Evolutionary conservation across 2,329 filamentous ascomycete genomes (phyloP), one percentile per base, ranked within the genome.

Genomic region (Ceratocystis cacaofunesta): DNA sequence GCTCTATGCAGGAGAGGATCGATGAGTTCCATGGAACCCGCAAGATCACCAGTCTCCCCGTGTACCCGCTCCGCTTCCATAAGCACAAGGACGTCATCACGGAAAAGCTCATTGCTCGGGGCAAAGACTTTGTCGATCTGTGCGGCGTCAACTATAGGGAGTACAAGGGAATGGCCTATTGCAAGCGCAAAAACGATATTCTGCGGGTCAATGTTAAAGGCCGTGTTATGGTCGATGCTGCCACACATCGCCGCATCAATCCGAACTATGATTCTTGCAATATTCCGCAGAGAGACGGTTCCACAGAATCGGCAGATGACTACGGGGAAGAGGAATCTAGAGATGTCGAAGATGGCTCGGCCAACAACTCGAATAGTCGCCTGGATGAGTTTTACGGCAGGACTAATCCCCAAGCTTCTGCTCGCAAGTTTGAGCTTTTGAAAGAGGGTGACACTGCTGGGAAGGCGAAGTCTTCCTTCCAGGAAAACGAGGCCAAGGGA

Each of bases 201-300:
- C 77, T 88, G 72, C 92, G 90, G 73, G 86, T 95, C 74, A 90
- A 90, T 71, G 87, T 95, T 73, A 90, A 91, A 68, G 88, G 90
- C 19, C 85, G 92, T 36, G 82, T 95, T 68, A 96, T 96, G 90
- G 80, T 96, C 28, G 92, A 96, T 71, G 85, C 90, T 0, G 85
- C 85, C 2, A 89, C 88, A 52, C 91, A 95, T 75, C 84, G 90
- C 7, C 84, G 89, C 43, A 89, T 92, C 73, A 89, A 94, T 69
- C 89, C 91, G 0, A 95, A 95, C 72, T 95, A 95, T 70, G 83
- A 82, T n/a, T 28, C 28, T 28, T 25, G 10, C 28, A 57, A 12
- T 30, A 5, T 57, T 57, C n/a, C 25, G 25, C 52, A 6, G 22
- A 12, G 52, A 15, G 52, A 30, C 52, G 25, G 30, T n/a, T 57